Evolutionary conservation across 2,329 filamentous ascomycete genomes (phyloP), one percentile per base, ranked within the genome.

Genomic region (Pleoardoris graminearum): DNA sequence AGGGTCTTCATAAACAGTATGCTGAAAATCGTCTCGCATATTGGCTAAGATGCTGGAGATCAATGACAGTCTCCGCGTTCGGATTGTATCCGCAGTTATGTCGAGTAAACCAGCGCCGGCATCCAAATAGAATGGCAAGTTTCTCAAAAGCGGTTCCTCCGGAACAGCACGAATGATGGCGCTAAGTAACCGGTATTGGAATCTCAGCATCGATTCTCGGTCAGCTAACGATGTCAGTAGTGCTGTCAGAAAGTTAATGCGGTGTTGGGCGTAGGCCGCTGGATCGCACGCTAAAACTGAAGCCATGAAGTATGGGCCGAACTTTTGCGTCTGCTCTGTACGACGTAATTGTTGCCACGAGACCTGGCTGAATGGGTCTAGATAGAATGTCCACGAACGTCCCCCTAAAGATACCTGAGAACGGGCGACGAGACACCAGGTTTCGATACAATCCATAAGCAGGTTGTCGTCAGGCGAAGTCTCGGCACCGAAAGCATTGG

Each of bases 401-500:
- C 58, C 62, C 6, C 77, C 62, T 5, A 71, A 68, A 53, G 76
- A 69, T 14, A 84, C 78, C 38, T 80, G 74, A 8, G 71, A 61
- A n/a, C 72, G 65, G 3, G 79, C 80, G 32, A 83, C 59, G 5
- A 72, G 71, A 8, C 77, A 72, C 85, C 84, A 87, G 16, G 78
- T 77, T 53, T 85, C 79, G 14, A 85, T 71, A 11, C 79, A 69
- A 36, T 75, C 77, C 41, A 77, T 66, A 5, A 86, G 74, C 5
- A 86, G 66, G 1, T 65, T 66, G 58, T 87, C 83, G 39, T 84
- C 80, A 17, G 76, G 72, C 14, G 73, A 64, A 17, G n/a, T 49
- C 50, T 87, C 84, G 30, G 82, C 80, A 7, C 84, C 84, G 62
- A 86, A 85, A 46, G 80, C 80, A 53, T 83, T 85, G 1, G 84